Base-by-base conservation (phyloP, 2,329 filamentous ascomycete species). In the Ilyonectria sp. region DNA sequence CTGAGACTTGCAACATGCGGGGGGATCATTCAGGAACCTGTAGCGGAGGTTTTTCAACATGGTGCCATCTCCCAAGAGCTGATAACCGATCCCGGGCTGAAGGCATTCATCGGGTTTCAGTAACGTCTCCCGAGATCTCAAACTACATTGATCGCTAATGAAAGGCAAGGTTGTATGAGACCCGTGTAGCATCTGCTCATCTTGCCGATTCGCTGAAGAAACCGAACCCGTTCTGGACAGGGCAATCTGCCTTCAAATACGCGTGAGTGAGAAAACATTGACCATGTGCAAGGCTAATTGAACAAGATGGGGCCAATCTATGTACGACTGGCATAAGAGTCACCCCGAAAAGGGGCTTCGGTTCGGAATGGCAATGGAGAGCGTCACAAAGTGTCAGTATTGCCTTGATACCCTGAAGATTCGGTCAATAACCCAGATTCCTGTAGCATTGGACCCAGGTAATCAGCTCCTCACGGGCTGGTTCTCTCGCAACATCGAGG, bases 341-440 rank as follows among this genome's bases (percentile, higher is more conserved):
- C 71, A 73, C 53, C 71, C 68, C 76, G 71, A 87, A 86, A 5
- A 90, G 70, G 59, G 67, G 80, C 80, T 68, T 83, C 67, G 70
- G 1, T 73, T 73, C 53, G 59, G 35, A 19, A 54, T 26, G 2
- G 69, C 71, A 2, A 73, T 73, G 69, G 46, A 64, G 11, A 64
- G 60, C 33, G 66, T 73, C 23, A 26, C 63, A 35, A 21, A 31
- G 15, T 21, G 70, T 72, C 1, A 62, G 68, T 65, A 7, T 15
- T 5, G 15, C 19, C 13, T 26, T 29, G 3, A 3, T 19, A 40
- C 8, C 29, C 19, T 23, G 10, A 43, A 35, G 8, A 54, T 80
- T 81, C 69, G 86, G 86, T 23, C 4, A 17, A n/a, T 55, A 11
- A 60, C 57, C 23, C 26, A 40, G 33, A 5, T 21, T 29, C 35